A percentile compares a stretch with the other conserved stretches of the same genome.
phyloP scores from a whole-genome alignment of 2,329 filamentous ascomycete genomes.

The Colletotrichum sp. region DNA sequence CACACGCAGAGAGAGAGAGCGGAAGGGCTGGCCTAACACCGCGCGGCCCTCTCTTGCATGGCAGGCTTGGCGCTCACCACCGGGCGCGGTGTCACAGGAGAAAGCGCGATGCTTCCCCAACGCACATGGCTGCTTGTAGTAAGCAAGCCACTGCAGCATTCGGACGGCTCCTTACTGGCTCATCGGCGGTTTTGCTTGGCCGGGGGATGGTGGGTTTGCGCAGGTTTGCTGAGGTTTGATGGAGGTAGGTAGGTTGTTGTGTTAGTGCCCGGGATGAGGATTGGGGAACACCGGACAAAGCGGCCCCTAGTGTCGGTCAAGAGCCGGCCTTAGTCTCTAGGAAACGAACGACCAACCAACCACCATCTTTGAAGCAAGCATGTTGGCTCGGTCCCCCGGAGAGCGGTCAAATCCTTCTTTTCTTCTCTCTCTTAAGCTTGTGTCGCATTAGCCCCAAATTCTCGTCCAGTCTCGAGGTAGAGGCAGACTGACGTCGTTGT shows the following conservation, averaged over 20 bases:
- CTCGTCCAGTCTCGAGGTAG: not conserved
- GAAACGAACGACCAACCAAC: not conserved
- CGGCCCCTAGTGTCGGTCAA: slow-evolving; percentile 7
- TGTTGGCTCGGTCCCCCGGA: slow-evolving; percentile 9
- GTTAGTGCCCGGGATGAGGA: slow-evolving; percentile 8
- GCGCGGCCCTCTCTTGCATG: slow-evolving; percentile 11
- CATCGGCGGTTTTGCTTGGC: not conserved
- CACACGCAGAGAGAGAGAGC: not conserved
- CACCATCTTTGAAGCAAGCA: not conserved
- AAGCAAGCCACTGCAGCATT: not conserved
- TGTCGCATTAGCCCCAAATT: not conserved
- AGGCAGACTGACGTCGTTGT: not conserved
- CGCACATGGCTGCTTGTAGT: not conserved
- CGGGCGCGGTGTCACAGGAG: not conserved
- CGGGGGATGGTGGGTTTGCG: not conserved
- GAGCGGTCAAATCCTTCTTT: not conserved
- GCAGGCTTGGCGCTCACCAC: not conserved
- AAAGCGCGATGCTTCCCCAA: not conserved
- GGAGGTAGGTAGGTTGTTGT: not conserved
- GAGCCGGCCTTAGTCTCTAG: not conserved
- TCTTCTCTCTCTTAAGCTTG: not conserved
- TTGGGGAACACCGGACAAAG: slow-evolving; percentile 21
- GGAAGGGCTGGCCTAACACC: not conserved
- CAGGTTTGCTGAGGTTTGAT: not conserved
- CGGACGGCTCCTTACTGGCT: not conserved